Conservation (phyloP, 1,139 yeast species). For the Kurtzmaniella quercitrusa region DNA sequence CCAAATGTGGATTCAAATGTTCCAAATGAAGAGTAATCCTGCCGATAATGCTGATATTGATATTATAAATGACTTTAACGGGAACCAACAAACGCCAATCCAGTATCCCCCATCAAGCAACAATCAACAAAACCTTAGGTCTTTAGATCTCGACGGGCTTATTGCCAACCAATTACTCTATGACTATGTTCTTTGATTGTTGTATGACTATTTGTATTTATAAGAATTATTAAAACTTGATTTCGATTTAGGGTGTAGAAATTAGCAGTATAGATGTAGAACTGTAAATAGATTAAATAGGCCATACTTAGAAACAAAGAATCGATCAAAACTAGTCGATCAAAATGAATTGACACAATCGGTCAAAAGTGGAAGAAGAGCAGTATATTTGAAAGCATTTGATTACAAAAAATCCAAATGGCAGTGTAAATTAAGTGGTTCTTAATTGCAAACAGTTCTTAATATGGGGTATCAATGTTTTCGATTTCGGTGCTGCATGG, state of each 20-base stretch:
- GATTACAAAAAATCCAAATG: too few relatives aligned
- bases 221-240: not conserved
- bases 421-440: too few relatives aligned
- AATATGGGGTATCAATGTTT: too few relatives aligned
- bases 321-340: too few relatives aligned
- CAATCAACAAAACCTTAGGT: not conserved
- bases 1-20: conserved; percentile 26
- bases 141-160: not conserved
- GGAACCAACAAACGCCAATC: not conserved
- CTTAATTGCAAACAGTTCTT: too few relatives aligned
- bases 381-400: too few relatives aligned
- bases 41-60: not conserved
- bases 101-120: not conserved
- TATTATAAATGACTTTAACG: not conserved
- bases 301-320: too few relatives aligned
- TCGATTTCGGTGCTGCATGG: not conserved
- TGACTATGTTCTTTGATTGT: not conserved
- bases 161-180: not conserved
- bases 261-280: not conserved
- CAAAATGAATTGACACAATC: too few relatives aligned
- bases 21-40: conserved; percentile 21
- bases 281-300: too few relatives aligned
- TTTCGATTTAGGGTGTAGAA: not conserved
- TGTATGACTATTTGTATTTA: not conserved
- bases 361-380: too few relatives aligned